Evolutionary conservation across 2,329 filamentous ascomycete species (phyloP).

Genomic region (Zymoseptoria pseudotritici): DNA sequence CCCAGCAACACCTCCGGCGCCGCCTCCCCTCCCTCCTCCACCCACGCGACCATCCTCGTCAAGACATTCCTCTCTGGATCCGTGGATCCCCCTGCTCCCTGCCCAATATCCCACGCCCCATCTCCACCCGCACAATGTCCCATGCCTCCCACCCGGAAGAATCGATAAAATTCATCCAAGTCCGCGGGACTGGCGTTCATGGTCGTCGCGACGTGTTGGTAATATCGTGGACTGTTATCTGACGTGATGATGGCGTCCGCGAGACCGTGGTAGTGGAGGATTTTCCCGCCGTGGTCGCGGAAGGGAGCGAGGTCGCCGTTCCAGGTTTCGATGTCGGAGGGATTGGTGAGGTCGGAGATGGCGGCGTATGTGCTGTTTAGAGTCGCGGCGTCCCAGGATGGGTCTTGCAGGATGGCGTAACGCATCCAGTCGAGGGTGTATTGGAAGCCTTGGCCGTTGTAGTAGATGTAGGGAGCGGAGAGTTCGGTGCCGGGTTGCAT

Average conservation of each 20-base stretch:
- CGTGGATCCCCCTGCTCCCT: conserved; percentile 19
- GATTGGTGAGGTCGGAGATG: conserved; percentile 28
- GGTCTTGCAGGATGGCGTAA: conserved; percentile 42
- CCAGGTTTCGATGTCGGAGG: conserved; percentile 35
- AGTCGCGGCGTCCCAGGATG: conserved; percentile 33
- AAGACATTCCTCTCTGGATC: conserved; percentile 39
- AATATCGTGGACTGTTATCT: conserved; percentile 40
- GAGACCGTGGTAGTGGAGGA: conserved; percentile 39
- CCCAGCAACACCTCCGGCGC: conserved; percentile 30
- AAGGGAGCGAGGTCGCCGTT: conserved; percentile 36
- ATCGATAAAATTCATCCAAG: conserved; percentile 47
- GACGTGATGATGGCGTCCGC: conserved; percentile 35
- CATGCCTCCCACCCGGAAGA: conserved; percentile 46
- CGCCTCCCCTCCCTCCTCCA: conserved; percentile 22
- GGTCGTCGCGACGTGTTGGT: conserved; percentile 35
- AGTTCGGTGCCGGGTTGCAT: conserved; percentile 44
- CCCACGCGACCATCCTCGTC: conserved; percentile 36
- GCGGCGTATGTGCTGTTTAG: conserved; percentile 33
- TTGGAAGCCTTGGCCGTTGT: conserved; percentile 34
- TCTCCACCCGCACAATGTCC: conserved; percentile 43
- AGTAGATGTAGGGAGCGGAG: conserved; percentile 27
- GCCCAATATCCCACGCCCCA: conserved; percentile 35
- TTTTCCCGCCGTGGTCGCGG: conserved; percentile 36
- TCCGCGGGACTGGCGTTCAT: conserved; percentile 42
- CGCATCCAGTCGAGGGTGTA: conserved; percentile 43